Base-by-base conservation (phyloP, 2,329 filamentous ascomycete species). In the Fusarium buxicola region DNA sequence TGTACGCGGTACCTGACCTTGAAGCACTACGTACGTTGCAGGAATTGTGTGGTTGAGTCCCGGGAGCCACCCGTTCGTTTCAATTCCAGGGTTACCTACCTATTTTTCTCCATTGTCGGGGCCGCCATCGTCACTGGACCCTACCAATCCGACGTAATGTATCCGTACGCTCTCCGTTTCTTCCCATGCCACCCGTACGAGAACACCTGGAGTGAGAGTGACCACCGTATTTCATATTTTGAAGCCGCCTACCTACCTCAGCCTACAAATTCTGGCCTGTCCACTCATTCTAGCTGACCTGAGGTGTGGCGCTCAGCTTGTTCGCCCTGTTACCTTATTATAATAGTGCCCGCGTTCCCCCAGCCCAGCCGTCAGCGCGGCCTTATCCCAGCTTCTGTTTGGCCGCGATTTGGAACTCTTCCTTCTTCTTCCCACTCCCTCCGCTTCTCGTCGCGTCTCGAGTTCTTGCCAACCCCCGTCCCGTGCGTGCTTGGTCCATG, bases 321-420 rank as follows among this genome's bases (percentile, higher is more conserved):
- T 51, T 68, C 62, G 55, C 53, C 61, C 55, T 68, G 30, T 27
- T 51, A 49, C 51, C 36, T 65, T 53, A 50, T 63, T 63, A 63
- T 60, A 60, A 55, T 52, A 64, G 55, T 55, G 52, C 36, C 48
- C 48, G 27, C 40, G 31, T 58, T 55, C 58, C 53, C 56, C 60
- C 41, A 55, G 53, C n/a, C n/a, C n/a, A n/a, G n/a, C n/a, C n/a
- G n/a, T 47, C 55, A 45, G 44, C 56, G 43, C 59, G 55, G 44
- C 51, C 58, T 51, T 58, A 56, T 60, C 66, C 65, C 66, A 72
- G 70, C 69, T 63, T 68, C 69, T 41, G 60, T 62, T 65, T 72
- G 60, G 52, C 61, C 61, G 70, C 67, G 72, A 65, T 63, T 66
- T 68, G 63, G 66, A 65, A 65, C 67, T 63, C 49, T 58, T 60